These are phyloP conservation scores for Fusarium sp. DNA, from an alignment of 2,329 filamentous ascomycete genomes.

Conservation along the genomic window DNA sequence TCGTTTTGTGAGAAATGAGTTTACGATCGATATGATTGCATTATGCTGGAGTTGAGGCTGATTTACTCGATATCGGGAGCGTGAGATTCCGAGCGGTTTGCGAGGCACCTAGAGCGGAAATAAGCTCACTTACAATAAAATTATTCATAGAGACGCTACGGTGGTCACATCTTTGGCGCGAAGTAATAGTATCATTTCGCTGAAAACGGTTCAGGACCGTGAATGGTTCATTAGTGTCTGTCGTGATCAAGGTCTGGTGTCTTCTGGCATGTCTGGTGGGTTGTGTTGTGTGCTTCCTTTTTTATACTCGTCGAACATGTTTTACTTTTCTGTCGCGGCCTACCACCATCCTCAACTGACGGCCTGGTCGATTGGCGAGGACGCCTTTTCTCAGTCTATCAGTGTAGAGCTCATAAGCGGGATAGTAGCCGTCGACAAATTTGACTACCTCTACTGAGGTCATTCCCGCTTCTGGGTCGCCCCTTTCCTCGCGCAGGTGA, in stretches of 20 bases:
- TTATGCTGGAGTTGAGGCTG: slow-evolving; percentile 45
- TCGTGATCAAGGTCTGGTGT: slow-evolving; percentile 20
- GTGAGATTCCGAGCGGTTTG: slow-evolving; percentile 33
- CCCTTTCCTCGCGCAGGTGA: slow-evolving; percentile 73
- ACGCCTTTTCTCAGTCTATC: slow-evolving; percentile 70
- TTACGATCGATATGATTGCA: slow-evolving; percentile 48
- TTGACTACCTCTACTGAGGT: slow-evolving; percentile 80
- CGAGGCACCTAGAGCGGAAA: slow-evolving; percentile 25
- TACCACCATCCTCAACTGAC: slow-evolving; percentile 73
- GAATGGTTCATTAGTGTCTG: slow-evolving; percentile 41
- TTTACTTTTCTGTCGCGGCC: slow-evolving; percentile 71
- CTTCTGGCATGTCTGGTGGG: slow-evolving; percentile 5
- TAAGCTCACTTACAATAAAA: slow-evolving; percentile 28
- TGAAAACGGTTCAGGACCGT: slow-evolving; percentile 36
- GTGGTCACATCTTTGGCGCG: slow-evolving; percentile 29
- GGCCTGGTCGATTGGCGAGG: slow-evolving; percentile 62
- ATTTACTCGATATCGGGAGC: slow-evolving; percentile 38
- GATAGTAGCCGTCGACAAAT: slow-evolving; percentile 80
- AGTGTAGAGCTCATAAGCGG: slow-evolving; percentile 78
- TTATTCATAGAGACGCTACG: slow-evolving; percentile 28
- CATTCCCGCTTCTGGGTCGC: slow-evolving; percentile 75
- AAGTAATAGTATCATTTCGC: slow-evolving; percentile 11
- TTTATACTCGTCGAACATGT: slow-evolving; percentile 64
- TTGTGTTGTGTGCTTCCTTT: slow-evolving; percentile 1
- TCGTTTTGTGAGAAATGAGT: slow-evolving; percentile 19